phyloP scores from a whole-genome alignment of 495 filamentous ascomycete species.

The Penicillium mononematosum region DNA sequence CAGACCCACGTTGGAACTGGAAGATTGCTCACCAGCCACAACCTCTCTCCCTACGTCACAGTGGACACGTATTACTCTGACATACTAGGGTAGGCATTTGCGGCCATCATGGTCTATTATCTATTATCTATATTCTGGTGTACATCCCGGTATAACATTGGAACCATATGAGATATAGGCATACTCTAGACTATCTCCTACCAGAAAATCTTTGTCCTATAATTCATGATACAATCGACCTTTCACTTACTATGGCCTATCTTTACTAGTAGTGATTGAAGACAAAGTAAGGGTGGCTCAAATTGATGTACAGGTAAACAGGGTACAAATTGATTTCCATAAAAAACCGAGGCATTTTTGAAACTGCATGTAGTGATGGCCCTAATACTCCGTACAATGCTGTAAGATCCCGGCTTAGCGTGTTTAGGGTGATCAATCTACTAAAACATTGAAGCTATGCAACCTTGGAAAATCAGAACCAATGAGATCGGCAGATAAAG shows the following conservation, averaged over 20 bases:
- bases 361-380: background rate
- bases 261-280: background rate
- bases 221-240: background rate
- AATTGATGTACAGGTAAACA: background rate
- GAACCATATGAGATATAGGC: background rate
- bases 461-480: background rate
- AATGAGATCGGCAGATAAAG: slow-evolving; percentile 4
- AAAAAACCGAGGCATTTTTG: background rate
- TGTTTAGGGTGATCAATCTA: background rate
- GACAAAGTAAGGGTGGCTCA: background rate
- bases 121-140: background rate
- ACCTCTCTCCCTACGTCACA: slow-evolving; percentile 2
- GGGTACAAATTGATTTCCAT: background rate
- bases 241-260: background rate
- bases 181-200: background rate
- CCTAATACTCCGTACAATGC: too few relatives aligned
- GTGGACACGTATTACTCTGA: slow-evolving; percentile 6
- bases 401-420: background rate
- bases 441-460: background rate
- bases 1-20: slow-evolving; percentile 4
- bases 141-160: background rate
- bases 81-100: background rate
- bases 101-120: background rate
- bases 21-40: background rate
- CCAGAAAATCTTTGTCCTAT: background rate